Conservation (phyloP, 129 eudicot species). For the Calendula officinalis region DNA sequence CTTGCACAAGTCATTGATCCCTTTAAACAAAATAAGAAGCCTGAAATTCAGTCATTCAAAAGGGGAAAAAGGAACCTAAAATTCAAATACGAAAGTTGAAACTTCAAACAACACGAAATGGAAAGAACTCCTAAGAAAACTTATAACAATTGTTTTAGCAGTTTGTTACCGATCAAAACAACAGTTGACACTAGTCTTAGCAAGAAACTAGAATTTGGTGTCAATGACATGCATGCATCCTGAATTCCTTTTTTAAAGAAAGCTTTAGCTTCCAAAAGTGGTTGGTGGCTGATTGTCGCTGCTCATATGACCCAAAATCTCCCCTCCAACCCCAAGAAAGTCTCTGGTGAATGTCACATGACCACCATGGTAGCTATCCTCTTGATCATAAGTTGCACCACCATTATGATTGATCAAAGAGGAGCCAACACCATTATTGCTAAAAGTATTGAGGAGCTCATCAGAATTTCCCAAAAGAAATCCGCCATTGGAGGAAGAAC, state of each 20-base stretch:
- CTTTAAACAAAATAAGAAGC: too few species aligned
- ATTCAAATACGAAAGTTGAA: too few species aligned
- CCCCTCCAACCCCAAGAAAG: constrained; percentile 32
- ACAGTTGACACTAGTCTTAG: neutral
- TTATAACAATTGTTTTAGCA: too few species aligned
- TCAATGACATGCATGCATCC: neutral
- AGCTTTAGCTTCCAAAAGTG: neutral
- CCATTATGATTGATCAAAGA: constrained; percentile 1
- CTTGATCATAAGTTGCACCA: constrained; percentile 11
- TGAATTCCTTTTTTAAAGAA: constrained; percentile 2
- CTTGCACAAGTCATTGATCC: too few species aligned
- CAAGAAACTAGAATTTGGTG: neutral
- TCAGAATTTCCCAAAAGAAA: neutral
- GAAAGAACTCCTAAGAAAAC: too few species aligned
- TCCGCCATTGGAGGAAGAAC: neutral
- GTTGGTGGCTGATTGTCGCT: neutral
- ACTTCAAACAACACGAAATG: too few species aligned
- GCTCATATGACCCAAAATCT: neutral
- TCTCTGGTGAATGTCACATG: constrained; percentile 16
- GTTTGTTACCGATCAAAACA: too few species aligned
- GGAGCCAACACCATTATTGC: neutral
- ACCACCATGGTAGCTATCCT: constrained; percentile 1
- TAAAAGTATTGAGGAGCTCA: constrained; percentile 6
- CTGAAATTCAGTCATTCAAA: too few species aligned
- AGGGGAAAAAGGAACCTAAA: too few species aligned